Evolutionary conservation across 163 green algal species (phyloP), one percentile per base, ranked within the genome.

Genomic region (Volvox carteri): DNA sequence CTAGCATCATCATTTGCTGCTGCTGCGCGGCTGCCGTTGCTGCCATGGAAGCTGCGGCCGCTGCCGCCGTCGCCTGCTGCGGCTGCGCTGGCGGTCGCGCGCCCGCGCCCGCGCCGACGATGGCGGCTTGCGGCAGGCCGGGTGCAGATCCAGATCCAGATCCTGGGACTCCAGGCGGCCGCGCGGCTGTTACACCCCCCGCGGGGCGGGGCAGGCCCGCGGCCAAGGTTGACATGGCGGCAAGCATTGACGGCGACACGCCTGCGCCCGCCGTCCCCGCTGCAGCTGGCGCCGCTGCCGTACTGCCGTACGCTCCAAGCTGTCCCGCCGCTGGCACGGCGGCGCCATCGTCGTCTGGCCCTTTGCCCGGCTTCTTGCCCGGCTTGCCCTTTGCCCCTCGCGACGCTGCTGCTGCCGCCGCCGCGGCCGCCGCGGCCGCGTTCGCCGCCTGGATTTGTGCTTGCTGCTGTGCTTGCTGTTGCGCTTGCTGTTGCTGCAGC

Each of bases 311-410:
- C 46, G 75, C 75, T 4, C 75, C 75, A 33, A 50, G 68, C n/a
- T 54, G 48, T 0, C 75, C 46, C 33, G 46, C 70, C 39, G 41
- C 19, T 23, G 39, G 2, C 70, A 41, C 39, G 30, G 44, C 23
- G 21, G 14, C 25, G 28, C 73, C 73, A 28, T 80, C 73, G 2
- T 80, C 73, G 23, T 80, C 73, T 6, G 25, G 7, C 1, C 73
- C 73, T 30, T 80, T 80, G 73, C 73, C 75, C 23, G 48, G n/a
- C 33, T 84, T 84, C 48, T 67, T 84, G 44, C 41, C 39, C 19
- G 44, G 44, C 70, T 78, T 78, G 18, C 19, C 9, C 1, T 44
- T 80, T 3, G 52, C 23, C 28, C 18, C 18, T 3, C 33, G 19
- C 44, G 73, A 42, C 18, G 44, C 44, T 21, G 70, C 70, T 9